Evolutionary conservation across 331 rosid genomes (phyloP).

Genomic region (Saraca asoca): DNA sequence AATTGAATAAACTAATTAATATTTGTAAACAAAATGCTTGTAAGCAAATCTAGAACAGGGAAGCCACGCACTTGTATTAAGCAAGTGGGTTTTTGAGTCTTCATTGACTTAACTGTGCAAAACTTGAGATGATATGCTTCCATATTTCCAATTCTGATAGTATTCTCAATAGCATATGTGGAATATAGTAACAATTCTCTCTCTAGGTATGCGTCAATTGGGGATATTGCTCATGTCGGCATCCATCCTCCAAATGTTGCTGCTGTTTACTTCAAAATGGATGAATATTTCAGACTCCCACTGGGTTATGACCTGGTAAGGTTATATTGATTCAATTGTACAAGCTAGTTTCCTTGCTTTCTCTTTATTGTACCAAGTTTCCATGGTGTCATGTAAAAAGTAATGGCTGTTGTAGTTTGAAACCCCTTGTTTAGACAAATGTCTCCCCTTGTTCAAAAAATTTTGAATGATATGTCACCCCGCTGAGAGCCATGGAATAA

Average conservation of each 20-base stretch:
- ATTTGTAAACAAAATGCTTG: background rate
- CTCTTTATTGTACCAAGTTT: too few species aligned
- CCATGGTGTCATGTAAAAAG: background rate
- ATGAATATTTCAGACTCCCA: constrained; percentile 69
- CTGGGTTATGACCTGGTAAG: constrained; percentile 94
- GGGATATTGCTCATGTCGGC: constrained; percentile 91
- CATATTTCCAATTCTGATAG: background rate
- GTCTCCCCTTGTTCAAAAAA: too few species aligned
- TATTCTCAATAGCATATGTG: background rate
- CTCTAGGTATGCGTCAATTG: constrained; percentile 69
- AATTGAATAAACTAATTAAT: background rate
- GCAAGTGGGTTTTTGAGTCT: constrained; percentile 6
- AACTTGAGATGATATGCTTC: constrained; percentile 5
- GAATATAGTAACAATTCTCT: constrained; percentile 23
- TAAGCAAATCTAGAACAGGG: background rate
- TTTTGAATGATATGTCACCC: too few species aligned
- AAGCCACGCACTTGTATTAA: background rate
- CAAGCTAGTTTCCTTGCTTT: constrained; percentile 12
- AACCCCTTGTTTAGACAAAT: too few species aligned
- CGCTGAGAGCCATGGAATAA: too few species aligned
- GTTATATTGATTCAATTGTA: background rate
- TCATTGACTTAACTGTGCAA: background rate
- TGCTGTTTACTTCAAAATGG: constrained; percentile 77
- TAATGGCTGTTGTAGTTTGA: background rate
- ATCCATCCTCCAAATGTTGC: constrained; percentile 93